Base-by-base conservation (phyloP, 441 rosid species). In the Populus tomentosa region DNA sequence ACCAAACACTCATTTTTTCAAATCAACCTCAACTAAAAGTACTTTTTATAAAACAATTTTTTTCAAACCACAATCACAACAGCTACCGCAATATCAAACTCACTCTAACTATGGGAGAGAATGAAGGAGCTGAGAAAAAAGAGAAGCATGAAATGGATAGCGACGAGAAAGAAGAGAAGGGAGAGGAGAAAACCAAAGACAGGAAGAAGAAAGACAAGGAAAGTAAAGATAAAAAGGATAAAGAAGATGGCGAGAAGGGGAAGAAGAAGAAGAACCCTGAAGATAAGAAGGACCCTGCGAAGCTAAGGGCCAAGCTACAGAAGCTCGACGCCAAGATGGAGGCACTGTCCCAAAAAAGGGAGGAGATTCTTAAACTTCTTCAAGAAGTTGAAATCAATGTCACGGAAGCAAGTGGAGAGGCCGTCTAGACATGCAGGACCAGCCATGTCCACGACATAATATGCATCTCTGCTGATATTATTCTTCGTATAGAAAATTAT, bases 211-310 rank as follows among this genome's bases (percentile, higher is more conserved):
- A 91, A 70, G 87, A 87, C 62, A 82, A 88, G 28, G 86, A 84
- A 26, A 80, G 75, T 75, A 75, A 89, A 79, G 86, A 84, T 77
- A 85, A 88, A 82, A 79, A 91, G 81, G 80, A 85, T 67, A 86
- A 86, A 79, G 86, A 85, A 65, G 85, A 81, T 67, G 87, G 82
- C 67, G 85, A 75, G 71, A 84, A 88, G 73, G 75, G 89, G 81
- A 85, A 92, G 87, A 85, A 88, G 84, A 83, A 87, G 53, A 87
- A 88, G 88, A 88, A 89, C 80, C 91, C 93, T 42, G 91, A 90
- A 87, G 94, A 90, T 73, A 90, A 90, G 74, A 87, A 84, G 28
- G 91, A 88, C 76, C 90, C 93, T 11, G 81, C 79, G 38, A 90
- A 90, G 68, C 80, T 94, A 32, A 91, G 77, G 81, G 87, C 84